Base-by-base conservation (phyloP, 768 basidiomycete species). In the Tylopilus sp. region DNA sequence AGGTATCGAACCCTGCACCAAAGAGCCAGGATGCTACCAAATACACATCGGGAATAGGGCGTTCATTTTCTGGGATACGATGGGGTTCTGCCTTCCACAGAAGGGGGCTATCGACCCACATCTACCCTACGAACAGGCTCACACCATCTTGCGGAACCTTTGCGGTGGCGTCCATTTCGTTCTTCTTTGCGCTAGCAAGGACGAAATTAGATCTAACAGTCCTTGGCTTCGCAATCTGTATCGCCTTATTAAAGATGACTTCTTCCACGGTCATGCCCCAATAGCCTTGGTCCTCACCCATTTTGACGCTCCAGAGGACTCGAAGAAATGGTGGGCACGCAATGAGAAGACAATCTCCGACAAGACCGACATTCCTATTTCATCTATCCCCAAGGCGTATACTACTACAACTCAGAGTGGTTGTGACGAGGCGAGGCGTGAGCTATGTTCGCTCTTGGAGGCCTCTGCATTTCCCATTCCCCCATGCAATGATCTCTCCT, bases 211-310 rank as follows among this genome's bases (percentile, higher is more conserved):
- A 36, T n/a, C 35, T 7, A 36, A 18, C 35, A n/a, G 43, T 22
- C 59, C 61, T 20, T 49, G 62, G 1, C 54, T 63, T 6, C 47
- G 61, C 23, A 56, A 59, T 40, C 71, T 73, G 40, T 73, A 68
- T 59, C 53, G 48, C 39, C 35, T 73, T 4, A 64, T 73, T 53
- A 54, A 58, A 20, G 52, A 72, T 11, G 59, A 71, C 22, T 67
- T 75, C 21, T 75, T 69, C 35, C 57, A 48, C 15, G 48, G 58
- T 25, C 38, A 55, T 12, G 73, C 72, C 5, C 73, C 71, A 2
- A 60, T 68, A 23, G 60, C 67, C 1, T 41, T 75, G 2, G 66
- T 68, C n/a, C 51, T 73, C 9, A 74, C 69, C 1, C 67, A 68
- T 20, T 57, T 66, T 6, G 73, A 52, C 55, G 61, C 4, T 2